Base-by-base conservation (phyloP, 1,284 basidiomycete species). In the Moesziomyces antarcticus region DNA sequence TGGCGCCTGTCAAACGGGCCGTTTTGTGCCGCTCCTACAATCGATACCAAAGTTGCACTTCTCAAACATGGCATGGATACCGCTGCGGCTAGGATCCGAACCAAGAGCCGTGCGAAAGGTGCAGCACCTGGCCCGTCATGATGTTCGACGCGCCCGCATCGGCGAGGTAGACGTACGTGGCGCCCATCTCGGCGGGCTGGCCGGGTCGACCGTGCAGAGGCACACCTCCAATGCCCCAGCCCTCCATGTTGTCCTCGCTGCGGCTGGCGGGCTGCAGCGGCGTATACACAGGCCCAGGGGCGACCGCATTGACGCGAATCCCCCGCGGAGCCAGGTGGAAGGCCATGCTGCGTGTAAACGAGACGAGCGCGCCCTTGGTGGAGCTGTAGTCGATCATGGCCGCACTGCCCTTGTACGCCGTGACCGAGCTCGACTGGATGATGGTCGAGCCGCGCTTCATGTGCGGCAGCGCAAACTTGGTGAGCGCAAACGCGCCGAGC, bases 351-450 rank as follows among this genome's bases (percentile, higher is more conserved):
- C 88, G 87, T 6, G 87, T 89, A 79, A 89, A 90, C 3, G 70
- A 52, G 42, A 85, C 30, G 87, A 85, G 79, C 10, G 82, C 84
- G 21, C 82, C 81, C 82, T 91, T 90, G 6, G 89, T 80, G 13
- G 81, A 73, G 22, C 74, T 60, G 68, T 88, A 90, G 82, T 90
- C 89, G 42, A 89, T 84, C 86, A 86, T 86, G 49, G 61, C 75
- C 0, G 58, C 56, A 13, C 51, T 57, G 11, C 85, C 86, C 65
- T 87, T 87, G 84, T 89, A 89, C 3, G 89, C 88, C 0, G 88
- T 89, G 27, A 91, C 89, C 11, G 87, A 88, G 7, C 88, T 87
- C 9, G 88, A 88, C 82, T 90, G 90, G 85, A 91, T 89, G 81
- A 91, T 90, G 33, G 85, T 85, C 3, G 87, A 85, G 3, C 90